phyloP scores from a whole-genome alignment of 495 filamentous ascomycete species.

The Delitschia confertaspora region DNA sequence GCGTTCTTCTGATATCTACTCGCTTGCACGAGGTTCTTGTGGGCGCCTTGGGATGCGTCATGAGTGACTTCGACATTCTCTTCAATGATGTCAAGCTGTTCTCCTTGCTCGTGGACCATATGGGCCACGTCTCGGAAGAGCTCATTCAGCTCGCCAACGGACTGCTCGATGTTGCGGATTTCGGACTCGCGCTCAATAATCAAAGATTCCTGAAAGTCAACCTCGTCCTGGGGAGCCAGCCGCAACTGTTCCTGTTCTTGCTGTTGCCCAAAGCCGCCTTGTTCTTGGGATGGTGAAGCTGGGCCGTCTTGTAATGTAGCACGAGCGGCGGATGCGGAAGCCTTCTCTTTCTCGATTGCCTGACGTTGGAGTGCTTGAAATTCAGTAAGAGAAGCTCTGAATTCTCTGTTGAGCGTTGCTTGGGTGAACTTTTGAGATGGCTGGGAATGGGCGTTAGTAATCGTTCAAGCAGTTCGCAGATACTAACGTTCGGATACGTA shows the following conservation, averaged over 20 bases:
- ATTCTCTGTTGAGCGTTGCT: conserved; percentile 85
- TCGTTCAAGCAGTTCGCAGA: background rate
- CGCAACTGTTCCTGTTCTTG: conserved; percentile 72
- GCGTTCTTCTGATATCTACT: conserved; percentile 88
- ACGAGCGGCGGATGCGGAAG: conserved; percentile 71
- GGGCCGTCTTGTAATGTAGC: conserved; percentile 54
- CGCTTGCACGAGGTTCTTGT: conserved; percentile 72
- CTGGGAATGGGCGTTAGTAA: conserved; percentile 39
- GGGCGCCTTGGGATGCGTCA: conserved; percentile 72
- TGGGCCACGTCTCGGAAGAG: conserved; percentile 94
- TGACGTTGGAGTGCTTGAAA: conserved; percentile 84
- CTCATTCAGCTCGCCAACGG: conserved; percentile 90
- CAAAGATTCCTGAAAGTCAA: conserved; percentile 92
- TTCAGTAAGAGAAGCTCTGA: conserved; percentile 73
- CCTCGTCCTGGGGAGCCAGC: conserved; percentile 85
- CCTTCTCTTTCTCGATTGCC: conserved; percentile 85
- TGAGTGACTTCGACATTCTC: conserved; percentile 76
- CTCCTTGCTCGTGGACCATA: conserved; percentile 91
- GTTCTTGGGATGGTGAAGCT: conserved; percentile 24
- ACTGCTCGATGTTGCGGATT: conserved; percentile 94
- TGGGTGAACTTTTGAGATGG: conserved; percentile 90
- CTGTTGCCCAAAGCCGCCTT: conserved; percentile 42
- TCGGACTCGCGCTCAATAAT: conserved; percentile 94
- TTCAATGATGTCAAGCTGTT: conserved; percentile 76
- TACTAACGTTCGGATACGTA: too few relatives aligned